Evolutionary conservation across 2,329 filamentous ascomycete species (phyloP).

Genomic region (Thielaviopsis punctulata): DNA sequence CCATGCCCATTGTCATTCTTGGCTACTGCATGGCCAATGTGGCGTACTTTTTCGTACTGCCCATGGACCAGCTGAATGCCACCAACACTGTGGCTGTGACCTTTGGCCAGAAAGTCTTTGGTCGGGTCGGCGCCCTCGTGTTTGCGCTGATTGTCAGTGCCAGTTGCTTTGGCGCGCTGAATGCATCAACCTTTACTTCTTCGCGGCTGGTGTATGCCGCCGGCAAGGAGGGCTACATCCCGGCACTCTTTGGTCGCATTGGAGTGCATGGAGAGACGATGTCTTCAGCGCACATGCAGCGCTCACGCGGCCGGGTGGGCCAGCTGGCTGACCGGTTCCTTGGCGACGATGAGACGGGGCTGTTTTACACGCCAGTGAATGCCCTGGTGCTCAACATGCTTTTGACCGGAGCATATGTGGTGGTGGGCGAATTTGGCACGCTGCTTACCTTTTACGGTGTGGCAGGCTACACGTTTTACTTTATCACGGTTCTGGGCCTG

Average conservation of each 20-base stretch:
- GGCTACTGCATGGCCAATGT: slow-evolving; percentile 84
- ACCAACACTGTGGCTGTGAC: slow-evolving; percentile 92
- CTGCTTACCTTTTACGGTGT: slow-evolving; percentile 95
- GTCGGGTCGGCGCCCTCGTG: slow-evolving; percentile 61
- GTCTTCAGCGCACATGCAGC: slow-evolving; percentile 23
- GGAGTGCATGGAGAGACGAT: slow-evolving; percentile 40
- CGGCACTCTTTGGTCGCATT: slow-evolving; percentile 64
- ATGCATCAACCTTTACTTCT: slow-evolving; percentile 85
- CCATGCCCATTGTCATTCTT: slow-evolving; percentile 83
- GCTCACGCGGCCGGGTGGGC: slow-evolving; percentile 37
- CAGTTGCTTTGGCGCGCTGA: slow-evolving; percentile 86
- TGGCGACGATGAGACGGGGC: slow-evolving; percentile 58
- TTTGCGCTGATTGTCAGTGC: slow-evolving; percentile 80
- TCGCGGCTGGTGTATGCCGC: slow-evolving; percentile 85
- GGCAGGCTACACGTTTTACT: slow-evolving; percentile 94
- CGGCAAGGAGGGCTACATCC: slow-evolving; percentile 88
- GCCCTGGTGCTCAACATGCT: slow-evolving; percentile 68
- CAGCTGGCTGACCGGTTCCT: slow-evolving; percentile 44
- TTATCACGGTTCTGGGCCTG: slow-evolving; percentile 80
- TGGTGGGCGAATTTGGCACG: slow-evolving; percentile 79
- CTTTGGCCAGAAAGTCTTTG: slow-evolving; percentile 83
- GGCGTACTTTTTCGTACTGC: slow-evolving; percentile 86
- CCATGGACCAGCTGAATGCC: slow-evolving; percentile 59
- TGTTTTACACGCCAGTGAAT: slow-evolving; percentile 89
- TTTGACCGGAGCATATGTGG: slow-evolving; percentile 60